Conservation (phyloP, 2,329 filamentous ascomycete species). For the Cordyceps militaris region DNA sequence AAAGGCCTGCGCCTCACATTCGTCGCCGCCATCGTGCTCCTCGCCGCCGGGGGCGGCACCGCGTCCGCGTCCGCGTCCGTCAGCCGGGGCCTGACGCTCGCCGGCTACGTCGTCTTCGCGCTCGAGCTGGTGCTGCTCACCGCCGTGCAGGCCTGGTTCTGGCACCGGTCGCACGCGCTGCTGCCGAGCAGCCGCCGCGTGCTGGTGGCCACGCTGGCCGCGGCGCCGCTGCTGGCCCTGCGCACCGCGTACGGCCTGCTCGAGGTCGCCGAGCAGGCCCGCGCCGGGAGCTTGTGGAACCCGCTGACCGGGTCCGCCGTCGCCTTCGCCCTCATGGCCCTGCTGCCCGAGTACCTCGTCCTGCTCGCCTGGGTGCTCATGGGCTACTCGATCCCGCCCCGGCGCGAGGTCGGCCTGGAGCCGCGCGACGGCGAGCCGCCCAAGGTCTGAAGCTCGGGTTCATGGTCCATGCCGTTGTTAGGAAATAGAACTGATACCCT, state of each 20-base stretch:
- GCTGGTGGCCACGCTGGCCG: conserved; percentile 16
- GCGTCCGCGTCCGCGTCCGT: conserved; percentile 10
- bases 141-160: conserved; percentile 16
- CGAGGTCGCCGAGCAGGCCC: conserved; percentile 14
- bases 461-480: not conserved
- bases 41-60: conserved; percentile 18
- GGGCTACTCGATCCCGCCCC: conserved; percentile 10
- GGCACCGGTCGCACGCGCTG: not conserved
- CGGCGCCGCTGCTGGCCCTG: conserved; percentile 18
- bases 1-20: conserved; percentile 16
- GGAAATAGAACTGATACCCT: not conserved
- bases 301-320: conserved; percentile 16
- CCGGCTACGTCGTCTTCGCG: conserved; percentile 20
- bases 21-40: conserved; percentile 16
- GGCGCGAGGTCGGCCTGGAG: not conserved
- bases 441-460: not conserved
- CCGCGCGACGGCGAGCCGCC: not conserved
- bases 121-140: conserved; percentile 16
- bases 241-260: conserved; percentile 19
- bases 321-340: conserved; percentile 16
- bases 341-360: conserved; percentile 16
- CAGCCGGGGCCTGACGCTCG: conserved; percentile 17
- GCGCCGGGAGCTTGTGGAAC: conserved; percentile 14
- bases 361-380: conserved; percentile 13
- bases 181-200: conserved; percentile 17